Evolutionary conservation across 495 filamentous ascomycete genomes (phyloP), one percentile per base, ranked within the genome.

Genomic region (Penicillium turbatum): DNA sequence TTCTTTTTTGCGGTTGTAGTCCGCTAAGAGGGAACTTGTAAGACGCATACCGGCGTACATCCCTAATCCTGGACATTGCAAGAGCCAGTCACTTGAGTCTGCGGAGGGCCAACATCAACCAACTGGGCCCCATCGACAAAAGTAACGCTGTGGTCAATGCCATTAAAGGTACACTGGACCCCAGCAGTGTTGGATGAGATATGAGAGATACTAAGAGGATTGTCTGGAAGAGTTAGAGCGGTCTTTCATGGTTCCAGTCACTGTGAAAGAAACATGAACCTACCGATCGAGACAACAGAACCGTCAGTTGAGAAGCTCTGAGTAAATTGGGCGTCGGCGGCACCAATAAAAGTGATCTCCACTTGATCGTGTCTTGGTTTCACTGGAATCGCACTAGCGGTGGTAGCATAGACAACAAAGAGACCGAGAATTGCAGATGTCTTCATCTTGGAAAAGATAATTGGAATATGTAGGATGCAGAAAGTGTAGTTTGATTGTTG

Each of bases 81-180:
- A 47, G 62, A 53, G 15, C 66, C 72, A 8, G 55, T 64, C n/a
- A 63, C 32, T 45, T 74, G 72, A 6, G 69, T 64, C 66, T 75
- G 71, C 5, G 72, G 72, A 32, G 69, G 65, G 10, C 63, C 65
- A 42, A 72, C 69, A 55, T 65, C 60, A 1, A 64, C 57, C 19
- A 32, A 57, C 5, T 53, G 17, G 6, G 31, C 55, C 1, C 61
- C 63, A 27, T 58, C 58, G 15, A 71, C 52, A 12, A 47, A 38
- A 0, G 67, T 70, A 5, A 48, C 19, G 32, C 62, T 63, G 6
- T 60, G 49, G 24, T 71, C 60, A 48, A 61, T 41, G 2, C 69
- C 69, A 15, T 51, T 39, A 35, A 70, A 62, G 3, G 60, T 63
- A 41, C 59, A 62, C 17, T 37, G 44, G 7, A 55, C 38, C 15